Percentiles rank a stretch among this genome's conserved stretches.
These are phyloP conservation scores for Galerina sulciceps DNA, from an alignment of 768 basidiomycete genomes.

Conservation along the genomic window DNA sequence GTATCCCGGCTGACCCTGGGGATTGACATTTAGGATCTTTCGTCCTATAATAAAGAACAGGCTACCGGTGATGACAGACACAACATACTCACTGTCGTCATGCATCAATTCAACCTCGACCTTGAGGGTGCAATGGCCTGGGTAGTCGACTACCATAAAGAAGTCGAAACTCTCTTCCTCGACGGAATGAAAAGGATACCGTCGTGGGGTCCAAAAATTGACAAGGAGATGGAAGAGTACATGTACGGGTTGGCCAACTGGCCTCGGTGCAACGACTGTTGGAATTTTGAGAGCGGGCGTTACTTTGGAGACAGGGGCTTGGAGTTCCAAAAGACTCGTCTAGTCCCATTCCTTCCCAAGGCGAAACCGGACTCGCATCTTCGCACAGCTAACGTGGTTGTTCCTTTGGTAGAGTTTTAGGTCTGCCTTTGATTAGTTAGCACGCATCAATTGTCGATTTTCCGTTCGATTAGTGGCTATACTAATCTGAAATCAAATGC, in stretches of 20 bases:
- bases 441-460: too few species aligned
- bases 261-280: conserved; percentile 51
- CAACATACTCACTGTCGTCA: conserved; percentile 55
- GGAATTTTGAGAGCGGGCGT: conserved; percentile 52
- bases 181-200: conserved; percentile 40
- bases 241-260: conserved; percentile 54
- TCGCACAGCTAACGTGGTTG: background rate
- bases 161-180: conserved; percentile 41
- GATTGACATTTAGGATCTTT: conserved; percentile 19
- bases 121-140: conserved; percentile 43
- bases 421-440: too few species aligned
- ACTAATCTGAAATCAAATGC: too few species aligned
- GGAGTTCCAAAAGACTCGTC: conserved; percentile 33
- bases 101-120: conserved; percentile 41
- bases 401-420: background rate
- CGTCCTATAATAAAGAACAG: conserved; percentile 31
- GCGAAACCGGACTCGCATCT: background rate
- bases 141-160: conserved; percentile 38
- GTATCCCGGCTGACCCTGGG: background rate
- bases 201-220: conserved; percentile 43
- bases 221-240: conserved; percentile 43
- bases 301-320: conserved; percentile 43
- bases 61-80: conserved; percentile 37
- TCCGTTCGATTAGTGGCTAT: too few species aligned
- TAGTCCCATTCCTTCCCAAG: conserved; percentile 33